Evolutionary conservation across 2,329 filamentous ascomycete species (phyloP).

Genomic region (Verticillium nonalfalfae): DNA sequence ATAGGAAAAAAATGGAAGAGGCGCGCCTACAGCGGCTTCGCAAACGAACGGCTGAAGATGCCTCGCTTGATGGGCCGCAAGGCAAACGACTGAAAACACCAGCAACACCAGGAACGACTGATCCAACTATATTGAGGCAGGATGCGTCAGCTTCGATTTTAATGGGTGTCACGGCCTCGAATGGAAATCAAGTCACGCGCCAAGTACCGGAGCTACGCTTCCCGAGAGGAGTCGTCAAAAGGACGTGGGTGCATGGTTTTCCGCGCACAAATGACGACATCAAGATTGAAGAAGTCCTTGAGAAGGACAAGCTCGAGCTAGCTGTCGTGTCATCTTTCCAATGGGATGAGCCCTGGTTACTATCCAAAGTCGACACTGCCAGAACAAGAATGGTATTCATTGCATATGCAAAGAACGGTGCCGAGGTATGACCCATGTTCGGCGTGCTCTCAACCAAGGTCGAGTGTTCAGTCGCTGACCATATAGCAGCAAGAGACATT

Average conservation of each 20-base stretch:
- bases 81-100: not conserved
- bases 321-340: constrained; percentile 83
- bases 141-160: too few species aligned
- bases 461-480: not conserved
- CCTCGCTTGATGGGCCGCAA: not conserved
- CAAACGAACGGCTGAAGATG: constrained; percentile 36
- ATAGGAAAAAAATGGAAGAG: constrained; percentile 80
- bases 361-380: constrained; percentile 59
- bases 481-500: constrained; percentile 40
- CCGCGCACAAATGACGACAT: constrained; percentile 64
- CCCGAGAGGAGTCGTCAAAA: constrained; percentile 64
- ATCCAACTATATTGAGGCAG: too few species aligned
- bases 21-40: constrained; percentile 68
- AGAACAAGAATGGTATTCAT: constrained; percentile 58
- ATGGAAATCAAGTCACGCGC: not conserved
- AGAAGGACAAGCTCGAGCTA: constrained; percentile 63
- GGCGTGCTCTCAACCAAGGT: not conserved
- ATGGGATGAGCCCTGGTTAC: constrained; percentile 76
- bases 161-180: not conserved
- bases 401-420: constrained; percentile 45
- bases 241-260: constrained; percentile 67
- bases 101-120: not conserved
- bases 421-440: constrained; percentile 34
- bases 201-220: constrained; percentile 27
- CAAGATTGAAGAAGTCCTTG: constrained; percentile 80